A percentile compares a stretch with the other conserved stretches of the same genome.
phyloP scores from a whole-genome alignment of 352 stramenopile genomes.

The Thraustotheca clavata region DNA sequence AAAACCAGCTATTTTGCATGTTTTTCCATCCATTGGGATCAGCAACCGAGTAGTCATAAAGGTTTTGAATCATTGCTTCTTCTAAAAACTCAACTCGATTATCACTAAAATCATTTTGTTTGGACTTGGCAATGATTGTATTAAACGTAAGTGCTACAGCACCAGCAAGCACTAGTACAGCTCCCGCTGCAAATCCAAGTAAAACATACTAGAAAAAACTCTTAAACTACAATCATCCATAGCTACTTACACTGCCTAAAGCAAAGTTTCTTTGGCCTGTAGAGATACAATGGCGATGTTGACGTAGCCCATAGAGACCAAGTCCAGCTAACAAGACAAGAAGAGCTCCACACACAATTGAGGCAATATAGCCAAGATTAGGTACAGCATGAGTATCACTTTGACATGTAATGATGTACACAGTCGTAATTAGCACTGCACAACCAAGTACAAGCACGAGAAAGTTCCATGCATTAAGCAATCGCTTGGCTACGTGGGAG shows the following conservation, averaged over 20 bases:
- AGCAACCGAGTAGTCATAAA: background rate
- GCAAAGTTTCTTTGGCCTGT: conserved; percentile 5
- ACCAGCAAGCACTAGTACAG: conserved; percentile 9
- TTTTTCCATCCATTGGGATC: conserved; percentile 1
- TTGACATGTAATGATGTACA: conserved; percentile 16
- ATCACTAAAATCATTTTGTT: background rate
- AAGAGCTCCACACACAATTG: background rate
- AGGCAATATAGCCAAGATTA: background rate
- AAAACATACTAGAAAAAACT: conserved; percentile 14
- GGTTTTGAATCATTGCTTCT: conserved; percentile 15
- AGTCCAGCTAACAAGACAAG: conserved; percentile 9
- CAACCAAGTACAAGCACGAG: conserved; percentile 4
- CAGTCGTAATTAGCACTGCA: conserved; percentile 7
- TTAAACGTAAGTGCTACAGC: conserved; percentile 7
- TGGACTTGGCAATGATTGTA: background rate
- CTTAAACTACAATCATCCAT: background rate
- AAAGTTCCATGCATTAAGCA: conserved; percentile 22
- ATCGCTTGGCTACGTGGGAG: conserved; percentile 15
- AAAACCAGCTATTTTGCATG: conserved; percentile 21
- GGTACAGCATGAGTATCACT: conserved; percentile 14
- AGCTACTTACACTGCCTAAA: conserved; percentile 10
- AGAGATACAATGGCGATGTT: conserved; percentile 9
- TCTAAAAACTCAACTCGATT: background rate
- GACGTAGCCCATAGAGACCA: conserved; percentile 15
- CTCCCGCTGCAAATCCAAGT: background rate